Percentiles rank a stretch among this genome's conserved stretches.
Evolutionary conservation across 2,329 filamentous ascomycete species (phyloP).

Genomic region (Colletotrichum spaethianum): DNA sequence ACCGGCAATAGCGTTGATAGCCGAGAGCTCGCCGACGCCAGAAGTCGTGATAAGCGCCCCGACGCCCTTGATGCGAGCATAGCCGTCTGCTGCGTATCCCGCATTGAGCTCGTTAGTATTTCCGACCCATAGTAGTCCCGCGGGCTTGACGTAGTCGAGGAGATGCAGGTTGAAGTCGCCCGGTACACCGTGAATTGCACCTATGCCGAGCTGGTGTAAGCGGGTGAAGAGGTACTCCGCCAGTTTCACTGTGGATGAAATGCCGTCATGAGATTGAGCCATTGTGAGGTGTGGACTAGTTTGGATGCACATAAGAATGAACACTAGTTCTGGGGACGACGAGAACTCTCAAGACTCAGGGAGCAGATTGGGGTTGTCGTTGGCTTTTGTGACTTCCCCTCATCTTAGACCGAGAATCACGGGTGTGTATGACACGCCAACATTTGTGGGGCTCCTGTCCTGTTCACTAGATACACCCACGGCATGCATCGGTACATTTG

Average conservation of each 20-base stretch:
- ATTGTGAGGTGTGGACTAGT: not conserved
- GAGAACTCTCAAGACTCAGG: not conserved
- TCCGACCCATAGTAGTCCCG: slow-evolving; percentile 61
- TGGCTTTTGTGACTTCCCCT: not conserved
- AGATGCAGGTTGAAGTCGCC: slow-evolving; percentile 58
- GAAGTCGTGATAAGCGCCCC: slow-evolving; percentile 70
- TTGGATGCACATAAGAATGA: not conserved
- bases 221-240: slow-evolving; percentile 74
- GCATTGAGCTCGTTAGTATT: slow-evolving; percentile 73
- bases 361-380: not conserved
- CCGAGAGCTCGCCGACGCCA: slow-evolving; percentile 71
- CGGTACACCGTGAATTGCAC: slow-evolving; percentile 67
- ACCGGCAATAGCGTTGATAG: slow-evolving; percentile 72
- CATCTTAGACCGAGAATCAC: slow-evolving; percentile 6
- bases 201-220: slow-evolving; percentile 70
- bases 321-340: not conserved
- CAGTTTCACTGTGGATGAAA: slow-evolving; percentile 54
- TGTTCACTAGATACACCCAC: not conserved
- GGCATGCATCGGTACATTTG: not conserved
- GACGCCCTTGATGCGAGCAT: slow-evolving; percentile 67
- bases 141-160: slow-evolving; percentile 54
- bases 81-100: slow-evolving; percentile 71
- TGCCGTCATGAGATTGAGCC: not conserved
- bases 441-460: not conserved
- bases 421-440: not conserved